Evolutionary conservation across 2,329 filamentous ascomycete species (phyloP), one percentile per base, ranked within the genome.

Genomic region (Chaetoscypha palmicola): DNA sequence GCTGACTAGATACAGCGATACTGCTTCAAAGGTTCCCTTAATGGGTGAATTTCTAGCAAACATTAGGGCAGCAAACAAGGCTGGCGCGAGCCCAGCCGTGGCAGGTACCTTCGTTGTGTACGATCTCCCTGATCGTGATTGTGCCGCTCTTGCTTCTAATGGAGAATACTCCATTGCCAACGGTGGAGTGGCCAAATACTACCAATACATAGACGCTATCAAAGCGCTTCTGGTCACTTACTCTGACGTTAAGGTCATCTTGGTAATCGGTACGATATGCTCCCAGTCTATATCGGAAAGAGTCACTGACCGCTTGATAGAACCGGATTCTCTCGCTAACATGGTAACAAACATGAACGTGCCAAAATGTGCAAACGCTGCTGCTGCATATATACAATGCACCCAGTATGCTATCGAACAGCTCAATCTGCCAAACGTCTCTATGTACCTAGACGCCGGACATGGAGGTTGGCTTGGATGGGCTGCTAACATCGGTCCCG

Each of bases 381-480:
- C 73, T 21, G 51, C 65, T 3, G 72, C 71, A 32, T 81, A 81
- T 65, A 68, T 71, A 52, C 69, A 73, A 20, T 68, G 73, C 48
- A 68, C 73, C 24, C 67, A 70, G 26, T 81, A 81, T 56, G 77
- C 77, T 1, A 58, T 80, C 38, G 65, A 67, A 50, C 66, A 67
- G 36, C 66, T 81, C 51, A 77, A 80, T 62, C 66, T 81, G 22
- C 64, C 70, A 48, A 81, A 82, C 58, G 77, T 81, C 20, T 66
- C 74, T 50, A 76, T 77, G 73, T 82, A 81, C 60, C 60, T 82
- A 16, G 78, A 82, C 53, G 77, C 75, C 7, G 77, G 76, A 46
- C 77, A 82, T 60, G 76, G 72, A 20, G 77, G 78, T 48, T 82
- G 78, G 78, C 68, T 81, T 33, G 77, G 77, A 55, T 81, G 77